Evolutionary conservation across 164 flowering plant genomes (phyloP).

Genomic region (Santalum album): DNA sequence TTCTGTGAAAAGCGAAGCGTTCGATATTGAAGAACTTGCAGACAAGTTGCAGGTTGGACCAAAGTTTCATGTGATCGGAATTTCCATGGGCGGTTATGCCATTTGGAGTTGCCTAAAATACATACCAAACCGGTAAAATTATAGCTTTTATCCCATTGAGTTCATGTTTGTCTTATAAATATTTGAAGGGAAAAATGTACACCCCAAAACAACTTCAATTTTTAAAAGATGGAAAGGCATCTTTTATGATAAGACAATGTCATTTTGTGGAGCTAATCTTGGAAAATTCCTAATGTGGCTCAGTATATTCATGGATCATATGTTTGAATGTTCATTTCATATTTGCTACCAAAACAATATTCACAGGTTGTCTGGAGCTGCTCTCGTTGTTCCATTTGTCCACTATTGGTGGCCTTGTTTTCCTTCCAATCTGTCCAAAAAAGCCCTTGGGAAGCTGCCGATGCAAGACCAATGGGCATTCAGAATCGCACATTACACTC

Average conservation of each 20-base stretch:
- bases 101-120: constrained; percentile 50
- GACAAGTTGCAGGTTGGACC: constrained; percentile 47
- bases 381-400: constrained; percentile 45
- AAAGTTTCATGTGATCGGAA: constrained; percentile 46
- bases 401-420: constrained; percentile 52
- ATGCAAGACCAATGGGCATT: constrained; percentile 29
- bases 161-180: too few species aligned
- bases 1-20: constrained; percentile 47
- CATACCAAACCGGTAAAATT: constrained; percentile 44
- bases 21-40: constrained; percentile 54
- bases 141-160: too few species aligned
- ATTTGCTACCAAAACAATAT: background rate
- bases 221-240: too few species aligned
- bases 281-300: too few species aligned
- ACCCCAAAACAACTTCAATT: too few species aligned
- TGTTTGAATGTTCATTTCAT: background rate
- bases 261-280: too few species aligned
- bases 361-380: constrained; percentile 41
- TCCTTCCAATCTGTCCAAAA: constrained; percentile 26
- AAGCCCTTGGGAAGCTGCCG: constrained; percentile 14
- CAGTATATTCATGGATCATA: too few species aligned
- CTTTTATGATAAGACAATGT: too few species aligned
- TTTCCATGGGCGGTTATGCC: constrained; percentile 55
- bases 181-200: too few species aligned
- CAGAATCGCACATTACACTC: constrained; percentile 43